A percentile compares a stretch with the other conserved stretches of the same genome.
Evolutionary conservation across 768 basidiomycete genomes (phyloP).

Genomic region (Tricholomella constricta): DNA sequence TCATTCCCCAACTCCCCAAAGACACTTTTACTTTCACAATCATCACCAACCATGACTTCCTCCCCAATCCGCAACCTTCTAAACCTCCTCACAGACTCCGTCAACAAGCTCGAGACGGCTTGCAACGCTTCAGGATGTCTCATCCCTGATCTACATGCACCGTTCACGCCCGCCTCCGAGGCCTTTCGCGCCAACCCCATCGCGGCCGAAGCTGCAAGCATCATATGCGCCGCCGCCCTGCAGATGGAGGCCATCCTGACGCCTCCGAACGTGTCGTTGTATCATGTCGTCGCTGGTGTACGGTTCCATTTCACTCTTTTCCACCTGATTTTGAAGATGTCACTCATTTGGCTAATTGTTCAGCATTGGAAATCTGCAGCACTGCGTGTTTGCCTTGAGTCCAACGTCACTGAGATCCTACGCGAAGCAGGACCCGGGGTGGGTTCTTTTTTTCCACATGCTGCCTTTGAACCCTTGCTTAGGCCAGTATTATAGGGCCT

Average conservation of each 20-base stretch:
- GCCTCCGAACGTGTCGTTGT: too few relatives aligned
- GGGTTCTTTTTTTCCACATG: background rate
- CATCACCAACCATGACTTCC: slow-evolving; percentile 1
- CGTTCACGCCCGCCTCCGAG: slow-evolving; percentile 27
- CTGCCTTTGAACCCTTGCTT: too few relatives aligned
- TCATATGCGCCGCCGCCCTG: slow-evolving; percentile 32
- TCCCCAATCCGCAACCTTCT: background rate
- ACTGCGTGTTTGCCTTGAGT: slow-evolving; percentile 29
- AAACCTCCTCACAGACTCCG: slow-evolving; percentile 25
- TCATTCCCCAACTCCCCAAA: too few relatives aligned
- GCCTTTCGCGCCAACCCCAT: slow-evolving; percentile 25
- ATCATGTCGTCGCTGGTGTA: slow-evolving; percentile 27
- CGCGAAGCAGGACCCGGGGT: slow-evolving; percentile 35
- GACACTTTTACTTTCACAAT: too few relatives aligned
- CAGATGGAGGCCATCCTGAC: too few relatives aligned
- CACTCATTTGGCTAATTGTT: background rate
- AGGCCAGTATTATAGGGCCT: slow-evolving; percentile 25
- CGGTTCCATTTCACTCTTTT: slow-evolving; percentile 1
- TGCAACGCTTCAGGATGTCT: slow-evolving; percentile 12
- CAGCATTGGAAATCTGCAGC: slow-evolving; percentile 29
- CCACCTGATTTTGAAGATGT: background rate
- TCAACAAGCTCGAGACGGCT: slow-evolving; percentile 20
- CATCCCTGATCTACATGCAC: slow-evolving; percentile 24
- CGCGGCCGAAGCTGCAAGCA: slow-evolving; percentile 28
- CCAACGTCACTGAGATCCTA: slow-evolving; percentile 34